Evolutionary conservation across 1,139 yeast species (phyloP).

Genomic region (Saccharomyces hybrid): DNA sequence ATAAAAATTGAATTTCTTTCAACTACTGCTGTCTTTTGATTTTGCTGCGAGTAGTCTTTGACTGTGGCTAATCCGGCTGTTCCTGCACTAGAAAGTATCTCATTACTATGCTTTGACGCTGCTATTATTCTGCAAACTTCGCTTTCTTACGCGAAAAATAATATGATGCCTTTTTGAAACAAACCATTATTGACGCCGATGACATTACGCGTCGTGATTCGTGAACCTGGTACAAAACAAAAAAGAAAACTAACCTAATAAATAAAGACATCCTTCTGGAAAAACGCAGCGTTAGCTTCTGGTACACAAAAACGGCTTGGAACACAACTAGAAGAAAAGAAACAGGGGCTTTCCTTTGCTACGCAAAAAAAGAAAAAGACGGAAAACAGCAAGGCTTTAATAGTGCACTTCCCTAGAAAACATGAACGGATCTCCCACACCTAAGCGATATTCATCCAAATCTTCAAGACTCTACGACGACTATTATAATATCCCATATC

Average conservation of each 20-base stretch:
- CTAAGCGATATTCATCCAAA: constrained; percentile 17
- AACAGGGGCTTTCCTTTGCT: background rate
- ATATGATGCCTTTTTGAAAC: background rate
- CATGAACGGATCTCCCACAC: constrained; percentile 23
- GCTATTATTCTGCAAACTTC: background rate
- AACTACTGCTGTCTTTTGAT: background rate
- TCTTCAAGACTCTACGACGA: constrained; percentile 7
- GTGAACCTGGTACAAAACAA: background rate
- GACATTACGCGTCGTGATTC: background rate
- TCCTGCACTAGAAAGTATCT: no score
- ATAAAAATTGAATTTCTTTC: background rate
- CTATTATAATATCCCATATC: constrained; percentile 1
- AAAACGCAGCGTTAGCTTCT: constrained; percentile 1
- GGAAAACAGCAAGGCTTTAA: background rate
- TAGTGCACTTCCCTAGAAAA: background rate
- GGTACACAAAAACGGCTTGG: constrained; percentile 3
- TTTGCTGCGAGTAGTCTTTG: background rate
- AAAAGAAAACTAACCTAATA: background rate
- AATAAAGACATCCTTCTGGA: background rate
- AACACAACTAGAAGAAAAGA: constrained; percentile 3
- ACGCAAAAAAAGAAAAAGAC: background rate
- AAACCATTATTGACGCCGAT: background rate
- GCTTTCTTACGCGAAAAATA: background rate
- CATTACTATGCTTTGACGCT: background rate
- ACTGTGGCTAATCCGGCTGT: no score